These are phyloP conservation scores for Ceratocystis diversiconidia DNA, from an alignment of 2,329 filamentous ascomycete species.

Conservation along the genomic window DNA sequence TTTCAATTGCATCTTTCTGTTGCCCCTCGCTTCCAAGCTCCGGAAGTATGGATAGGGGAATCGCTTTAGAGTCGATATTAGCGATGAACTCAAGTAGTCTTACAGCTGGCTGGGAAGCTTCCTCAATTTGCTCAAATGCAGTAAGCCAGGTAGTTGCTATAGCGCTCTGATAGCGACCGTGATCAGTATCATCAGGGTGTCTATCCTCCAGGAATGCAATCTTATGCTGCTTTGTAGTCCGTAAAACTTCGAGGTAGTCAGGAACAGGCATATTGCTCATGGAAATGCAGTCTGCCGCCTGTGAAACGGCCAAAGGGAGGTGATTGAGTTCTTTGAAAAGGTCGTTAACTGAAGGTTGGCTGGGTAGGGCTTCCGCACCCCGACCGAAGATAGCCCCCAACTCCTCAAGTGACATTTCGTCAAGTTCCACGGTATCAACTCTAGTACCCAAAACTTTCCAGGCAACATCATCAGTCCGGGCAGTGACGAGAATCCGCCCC, in stretches of 20 bases:
- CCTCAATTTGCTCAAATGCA: background rate
- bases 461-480: background rate
- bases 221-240: background rate
- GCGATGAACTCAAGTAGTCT: background rate
- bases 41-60: background rate
- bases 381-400: background rate
- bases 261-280: background rate
- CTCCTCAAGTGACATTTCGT: background rate
- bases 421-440: background rate
- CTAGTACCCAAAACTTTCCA: background rate
- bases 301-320: slow-evolving; percentile 19
- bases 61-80: background rate
- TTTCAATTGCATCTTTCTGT: background rate
- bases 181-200: background rate
- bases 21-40: background rate
- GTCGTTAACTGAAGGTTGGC: background rate
- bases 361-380: background rate
- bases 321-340: slow-evolving; percentile 2
- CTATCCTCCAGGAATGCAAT: background rate
- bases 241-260: background rate
- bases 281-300: slow-evolving; percentile 19
- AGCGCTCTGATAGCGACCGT: background rate
- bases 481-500: slow-evolving; percentile 13
- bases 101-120: background rate
- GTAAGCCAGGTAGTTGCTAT: background rate